phyloP scores from a whole-genome alignment of 192 early-diverging fungal species.

The Backusella morwellensis region DNA sequence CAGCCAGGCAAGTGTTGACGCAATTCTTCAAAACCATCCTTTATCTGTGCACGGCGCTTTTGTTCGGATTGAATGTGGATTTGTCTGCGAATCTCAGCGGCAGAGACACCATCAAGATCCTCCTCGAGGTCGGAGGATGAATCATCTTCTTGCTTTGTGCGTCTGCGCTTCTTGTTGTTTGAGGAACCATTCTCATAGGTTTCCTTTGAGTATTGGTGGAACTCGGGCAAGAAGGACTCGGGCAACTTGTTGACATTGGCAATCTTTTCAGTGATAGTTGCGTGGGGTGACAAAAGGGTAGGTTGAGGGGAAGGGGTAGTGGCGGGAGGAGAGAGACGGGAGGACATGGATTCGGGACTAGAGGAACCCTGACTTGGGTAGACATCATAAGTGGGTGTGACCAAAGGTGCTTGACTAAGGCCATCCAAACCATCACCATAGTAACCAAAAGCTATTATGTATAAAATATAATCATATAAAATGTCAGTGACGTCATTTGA shows the following conservation, averaged over 20 bases:
- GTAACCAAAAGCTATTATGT: conserved; percentile 13
- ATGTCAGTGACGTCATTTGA: conserved; percentile 16
- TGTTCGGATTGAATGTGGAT: conserved; percentile 48
- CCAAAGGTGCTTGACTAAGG: not conserved
- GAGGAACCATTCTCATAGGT: conserved; percentile 32
- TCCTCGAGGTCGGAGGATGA: conserved; percentile 20
- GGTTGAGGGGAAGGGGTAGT: conserved; percentile 7
- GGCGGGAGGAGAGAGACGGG: conserved; percentile 22
- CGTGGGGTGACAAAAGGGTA: conserved; percentile 15
- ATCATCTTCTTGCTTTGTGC: conserved; percentile 12
- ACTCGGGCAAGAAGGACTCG: conserved; percentile 35
- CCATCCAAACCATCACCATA: conserved; percentile 18
- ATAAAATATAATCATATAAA: not conserved
- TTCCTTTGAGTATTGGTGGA: conserved; percentile 39
- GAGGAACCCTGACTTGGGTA: conserved; percentile 16
- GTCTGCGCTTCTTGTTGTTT: conserved; percentile 27
- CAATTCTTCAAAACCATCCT: conserved; percentile 47
- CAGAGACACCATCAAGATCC: conserved; percentile 24
- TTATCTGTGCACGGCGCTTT: conserved; percentile 46
- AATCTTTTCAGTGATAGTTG: conserved; percentile 34
- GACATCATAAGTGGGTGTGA: conserved; percentile 1
- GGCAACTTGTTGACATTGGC: conserved; percentile 37
- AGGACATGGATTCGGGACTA: conserved; percentile 25
- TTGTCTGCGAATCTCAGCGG: conserved; percentile 41
- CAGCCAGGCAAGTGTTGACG: conserved; percentile 39